A percentile compares a stretch with the other conserved stretches of the same genome.
Evolutionary conservation across 805 yeast genomes (phyloP).

Genomic region (Candida ascalaphidarum): DNA sequence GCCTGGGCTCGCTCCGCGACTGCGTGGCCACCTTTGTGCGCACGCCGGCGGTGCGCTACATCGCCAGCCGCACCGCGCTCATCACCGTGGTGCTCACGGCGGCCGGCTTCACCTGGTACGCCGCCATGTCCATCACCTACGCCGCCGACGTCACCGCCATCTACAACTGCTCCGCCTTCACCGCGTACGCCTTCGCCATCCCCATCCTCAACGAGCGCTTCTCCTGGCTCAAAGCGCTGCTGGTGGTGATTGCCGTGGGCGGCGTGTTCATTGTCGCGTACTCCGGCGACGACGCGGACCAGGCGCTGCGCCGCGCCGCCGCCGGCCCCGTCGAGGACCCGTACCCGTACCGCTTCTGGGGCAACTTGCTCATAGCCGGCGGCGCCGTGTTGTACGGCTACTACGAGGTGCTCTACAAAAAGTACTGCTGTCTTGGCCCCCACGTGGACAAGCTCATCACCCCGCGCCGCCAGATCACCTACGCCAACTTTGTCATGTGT

Average conservation of each 20-base stretch:
- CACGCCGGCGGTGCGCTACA: conserved; percentile 42
- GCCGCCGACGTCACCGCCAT: conserved; percentile 86
- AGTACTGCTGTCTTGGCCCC: conserved; percentile 63
- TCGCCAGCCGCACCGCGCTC: conserved; percentile 32
- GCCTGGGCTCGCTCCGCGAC: conserved; percentile 19
- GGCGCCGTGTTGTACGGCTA: conserved; percentile 78
- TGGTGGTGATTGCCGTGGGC: conserved; percentile 62
- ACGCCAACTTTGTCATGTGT: conserved; percentile 71
- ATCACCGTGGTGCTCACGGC: conserved; percentile 53
- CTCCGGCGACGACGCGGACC: conserved; percentile 29
- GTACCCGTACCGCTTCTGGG: conserved; percentile 56
- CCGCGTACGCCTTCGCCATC: conserved; percentile 78
- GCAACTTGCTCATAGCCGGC: conserved; percentile 58
- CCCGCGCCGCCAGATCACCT: conserved; percentile 64
- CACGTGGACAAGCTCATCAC: conserved; percentile 34
- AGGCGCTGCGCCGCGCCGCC: conserved; percentile 6
- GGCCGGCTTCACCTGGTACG: conserved; percentile 83
- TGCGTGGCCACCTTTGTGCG: conserved; percentile 27
- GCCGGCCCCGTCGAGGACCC: conserved; percentile 10
- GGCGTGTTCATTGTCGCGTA: conserved; percentile 81
- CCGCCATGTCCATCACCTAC: conserved; percentile 72
- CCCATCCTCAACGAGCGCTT: conserved; percentile 62
- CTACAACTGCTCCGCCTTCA: conserved; percentile 83
- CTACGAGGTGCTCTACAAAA: conserved; percentile 79
- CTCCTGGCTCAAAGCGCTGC: conserved; percentile 49